Conservation (phyloP, 2,329 filamentous ascomycete genomes). For the Trichoderma atroviride region DNA sequence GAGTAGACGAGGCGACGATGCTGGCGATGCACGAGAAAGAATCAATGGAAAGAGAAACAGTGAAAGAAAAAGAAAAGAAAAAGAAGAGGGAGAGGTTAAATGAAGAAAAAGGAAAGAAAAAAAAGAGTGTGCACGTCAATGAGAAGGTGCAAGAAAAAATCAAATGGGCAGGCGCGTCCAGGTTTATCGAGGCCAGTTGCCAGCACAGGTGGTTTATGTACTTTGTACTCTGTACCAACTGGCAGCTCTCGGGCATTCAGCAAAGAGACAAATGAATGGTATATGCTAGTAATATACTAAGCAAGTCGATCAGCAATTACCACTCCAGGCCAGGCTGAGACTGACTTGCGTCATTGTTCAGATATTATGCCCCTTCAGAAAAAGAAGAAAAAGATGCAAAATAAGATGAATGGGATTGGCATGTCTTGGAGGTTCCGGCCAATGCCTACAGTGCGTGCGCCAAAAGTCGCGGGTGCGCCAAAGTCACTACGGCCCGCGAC, state of each 20-base stretch:
- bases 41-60: neutral
- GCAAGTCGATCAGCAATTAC: neutral
- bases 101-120: neutral
- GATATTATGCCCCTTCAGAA: neutral
- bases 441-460: constrained; percentile 5
- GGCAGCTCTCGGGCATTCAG: neutral
- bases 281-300: no score
- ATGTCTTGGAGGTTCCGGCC: neutral
- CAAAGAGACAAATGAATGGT: neutral
- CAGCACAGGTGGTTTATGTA: neutral
- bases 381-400: neutral
- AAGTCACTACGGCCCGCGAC: neutral
- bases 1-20: neutral
- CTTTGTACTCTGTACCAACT: neutral
- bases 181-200: neutral
- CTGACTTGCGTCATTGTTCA: neutral
- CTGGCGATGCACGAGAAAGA: neutral
- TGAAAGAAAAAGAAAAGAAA: neutral
- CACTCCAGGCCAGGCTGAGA: neutral
- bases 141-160: neutral
- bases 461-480: neutral
- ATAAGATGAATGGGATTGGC: neutral
- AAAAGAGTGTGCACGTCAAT: neutral
- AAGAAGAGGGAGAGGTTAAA: no score
- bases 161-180: neutral